Percentiles rank a stretch among this genome's conserved stretches.
Evolutionary conservation across 495 filamentous ascomycete species (phyloP).

Genomic region (Daldinia decipiens): DNA sequence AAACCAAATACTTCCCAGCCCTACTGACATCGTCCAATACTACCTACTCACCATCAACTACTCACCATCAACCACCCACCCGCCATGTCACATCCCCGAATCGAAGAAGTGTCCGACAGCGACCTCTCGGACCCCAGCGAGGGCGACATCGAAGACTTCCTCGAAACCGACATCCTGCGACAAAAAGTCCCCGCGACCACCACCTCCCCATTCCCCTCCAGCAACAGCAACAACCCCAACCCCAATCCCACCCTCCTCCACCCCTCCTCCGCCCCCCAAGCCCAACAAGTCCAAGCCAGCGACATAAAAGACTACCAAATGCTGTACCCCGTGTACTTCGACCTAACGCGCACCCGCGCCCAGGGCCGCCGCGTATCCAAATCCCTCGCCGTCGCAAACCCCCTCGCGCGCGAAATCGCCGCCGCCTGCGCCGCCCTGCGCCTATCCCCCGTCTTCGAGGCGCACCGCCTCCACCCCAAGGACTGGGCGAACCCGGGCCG

Average conservation of each 20-base stretch:
- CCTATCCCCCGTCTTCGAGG: constrained; percentile 83
- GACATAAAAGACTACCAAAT: constrained; percentile 77
- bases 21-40: not conserved
- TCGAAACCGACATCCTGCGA: constrained; percentile 58
- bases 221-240: no score
- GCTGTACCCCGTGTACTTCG: constrained; percentile 96
- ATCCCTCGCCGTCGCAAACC: constrained; percentile 80
- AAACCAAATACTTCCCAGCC: constrained; percentile 2
- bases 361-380: constrained; percentile 81
- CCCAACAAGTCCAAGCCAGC: constrained; percentile 52
- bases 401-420: constrained; percentile 88
- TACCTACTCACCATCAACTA: not conserved
- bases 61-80: not conserved
- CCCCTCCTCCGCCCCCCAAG: constrained; percentile 45
- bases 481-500: constrained; percentile 98
- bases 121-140: constrained; percentile 81
- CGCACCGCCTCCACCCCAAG: constrained; percentile 90
- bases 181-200: constrained; percentile 30
- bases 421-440: constrained; percentile 80
- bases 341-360: constrained; percentile 74
- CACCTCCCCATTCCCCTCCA: constrained; percentile 18
- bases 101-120: constrained; percentile 88
- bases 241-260: constrained; percentile 24
- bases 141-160: constrained; percentile 68
- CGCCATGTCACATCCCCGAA: constrained; percentile 82